These are phyloP conservation scores for Nicotiana tomentosiformis DNA, from an alignment of 257 asterid species.

Conservation along the genomic window DNA sequence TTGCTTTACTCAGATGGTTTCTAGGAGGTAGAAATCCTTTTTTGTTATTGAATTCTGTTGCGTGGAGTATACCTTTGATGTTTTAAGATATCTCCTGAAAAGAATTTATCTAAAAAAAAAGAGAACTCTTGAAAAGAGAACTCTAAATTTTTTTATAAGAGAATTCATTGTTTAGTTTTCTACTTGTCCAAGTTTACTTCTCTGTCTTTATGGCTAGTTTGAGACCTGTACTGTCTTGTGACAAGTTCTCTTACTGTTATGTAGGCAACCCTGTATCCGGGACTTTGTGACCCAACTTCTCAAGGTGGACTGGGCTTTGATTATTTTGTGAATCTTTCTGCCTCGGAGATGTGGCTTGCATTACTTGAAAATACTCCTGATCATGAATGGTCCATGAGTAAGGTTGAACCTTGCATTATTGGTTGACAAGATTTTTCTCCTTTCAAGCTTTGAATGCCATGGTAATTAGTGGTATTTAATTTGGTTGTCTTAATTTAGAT, in stretches of 20 bases:
- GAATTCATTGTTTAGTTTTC: neutral
- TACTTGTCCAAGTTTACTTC: conserved; percentile 9
- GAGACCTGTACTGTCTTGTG: neutral
- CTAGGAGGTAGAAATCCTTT: conserved; percentile 4
- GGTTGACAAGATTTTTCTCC: conserved; percentile 5
- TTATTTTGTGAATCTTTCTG: conserved; percentile 82
- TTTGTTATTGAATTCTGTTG: neutral
- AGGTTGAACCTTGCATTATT: conserved; percentile 43
- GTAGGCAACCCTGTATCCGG: conserved; percentile 90
- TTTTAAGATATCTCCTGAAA: neutral
- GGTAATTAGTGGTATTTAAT: conserved; percentile 2
- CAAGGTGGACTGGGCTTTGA: conserved; percentile 99
- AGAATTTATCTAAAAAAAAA: no score
- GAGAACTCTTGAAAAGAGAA: neutral
- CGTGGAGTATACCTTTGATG: conserved; percentile 6
- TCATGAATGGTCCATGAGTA: conserved; percentile 86
- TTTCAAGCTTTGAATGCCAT: neutral
- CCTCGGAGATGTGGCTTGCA: conserved; percentile 83
- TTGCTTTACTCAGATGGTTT: neutral
- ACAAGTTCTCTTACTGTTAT: conserved; percentile 21
- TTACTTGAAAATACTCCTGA: conserved; percentile 72
- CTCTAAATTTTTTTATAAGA: neutral
- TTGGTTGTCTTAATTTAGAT: conserved; percentile 41
- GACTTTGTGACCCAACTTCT: conserved; percentile 79
- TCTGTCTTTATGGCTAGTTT: neutral